Percentiles rank a stretch among this genome's conserved stretches.
Evolutionary conservation across 1,284 basidiomycete genomes (phyloP).

Genomic region (Ganoderma boninense): DNA sequence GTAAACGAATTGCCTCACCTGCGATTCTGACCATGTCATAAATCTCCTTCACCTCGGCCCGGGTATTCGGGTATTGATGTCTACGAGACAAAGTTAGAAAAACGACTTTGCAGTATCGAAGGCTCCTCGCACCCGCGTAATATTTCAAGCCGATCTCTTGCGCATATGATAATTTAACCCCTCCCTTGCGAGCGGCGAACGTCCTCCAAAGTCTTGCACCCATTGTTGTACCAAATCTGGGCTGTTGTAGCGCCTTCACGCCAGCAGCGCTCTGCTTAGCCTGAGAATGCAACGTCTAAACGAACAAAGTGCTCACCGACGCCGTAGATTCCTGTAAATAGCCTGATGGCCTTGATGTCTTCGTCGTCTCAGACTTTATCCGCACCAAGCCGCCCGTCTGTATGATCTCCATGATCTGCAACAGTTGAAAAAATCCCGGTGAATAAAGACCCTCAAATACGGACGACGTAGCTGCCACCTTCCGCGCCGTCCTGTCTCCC

Average conservation of each 20-base stretch:
- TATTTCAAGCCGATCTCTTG: conserved; percentile 82
- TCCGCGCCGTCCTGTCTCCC: conserved; percentile 77
- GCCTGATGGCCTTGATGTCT: conserved; percentile 57
- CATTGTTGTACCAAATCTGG: conserved; percentile 76
- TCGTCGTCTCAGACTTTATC: conserved; percentile 68
- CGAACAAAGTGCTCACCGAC: conserved; percentile 63
- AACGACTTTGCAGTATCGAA: neutral
- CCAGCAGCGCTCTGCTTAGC: neutral
- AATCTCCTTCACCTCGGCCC: conserved; percentile 78
- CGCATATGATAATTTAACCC: conserved; percentile 65
- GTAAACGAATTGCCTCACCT: conserved; percentile 50
- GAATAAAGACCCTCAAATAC: neutral
- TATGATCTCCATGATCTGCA: conserved; percentile 81
- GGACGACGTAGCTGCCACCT: conserved; percentile 55
- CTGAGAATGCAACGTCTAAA: neutral
- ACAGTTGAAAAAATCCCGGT: neutral
- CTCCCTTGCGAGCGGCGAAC: conserved; percentile 63
- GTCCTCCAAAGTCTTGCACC: conserved; percentile 84
- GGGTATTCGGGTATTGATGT: conserved; percentile 84
- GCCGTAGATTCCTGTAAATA: conserved; percentile 86
- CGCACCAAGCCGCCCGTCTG: conserved; percentile 71
- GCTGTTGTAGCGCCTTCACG: conserved; percentile 67
- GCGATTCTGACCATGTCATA: conserved; percentile 76
- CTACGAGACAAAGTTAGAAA: conserved; percentile 48
- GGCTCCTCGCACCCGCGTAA: conserved; percentile 69